Percentiles rank a stretch among this genome's conserved stretches.
Evolutionary conservation across 116 monocot species (phyloP).

Genomic region (Thalassia testudinum): DNA sequence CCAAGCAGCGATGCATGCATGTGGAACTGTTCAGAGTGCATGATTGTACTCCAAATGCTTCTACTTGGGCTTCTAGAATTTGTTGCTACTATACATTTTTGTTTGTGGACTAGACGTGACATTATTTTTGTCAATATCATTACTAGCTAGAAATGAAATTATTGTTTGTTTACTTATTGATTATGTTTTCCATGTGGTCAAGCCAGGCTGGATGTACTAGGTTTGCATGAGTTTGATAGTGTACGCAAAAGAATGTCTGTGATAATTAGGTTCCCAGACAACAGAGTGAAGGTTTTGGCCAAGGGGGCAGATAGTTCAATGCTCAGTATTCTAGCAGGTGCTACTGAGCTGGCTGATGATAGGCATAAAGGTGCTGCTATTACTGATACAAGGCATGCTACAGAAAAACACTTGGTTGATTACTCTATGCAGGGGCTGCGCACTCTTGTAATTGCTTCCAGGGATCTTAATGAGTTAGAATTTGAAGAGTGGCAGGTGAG

Average conservation of each 20-base stretch:
- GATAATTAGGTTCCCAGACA: slow-evolving; percentile 70
- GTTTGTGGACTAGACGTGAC: too few relatives aligned
- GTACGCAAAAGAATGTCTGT: slow-evolving; percentile 96
- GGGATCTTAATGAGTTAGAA: slow-evolving; percentile 49
- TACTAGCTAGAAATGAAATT: too few relatives aligned
- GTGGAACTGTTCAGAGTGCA: too few relatives aligned
- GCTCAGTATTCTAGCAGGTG: slow-evolving; percentile 29
- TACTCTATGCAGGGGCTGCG: slow-evolving; percentile 70
- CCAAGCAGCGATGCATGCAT: too few relatives aligned
- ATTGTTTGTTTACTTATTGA: not conserved
- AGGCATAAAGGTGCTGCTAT: too few relatives aligned
- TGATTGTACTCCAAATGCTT: too few relatives aligned
- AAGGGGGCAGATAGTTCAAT: slow-evolving; percentile 93
- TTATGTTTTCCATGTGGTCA: slow-evolving; percentile 3
- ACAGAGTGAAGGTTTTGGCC: slow-evolving; percentile 70
- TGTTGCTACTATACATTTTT: too few relatives aligned
- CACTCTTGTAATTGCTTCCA: slow-evolving; percentile 61
- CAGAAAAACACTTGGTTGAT: slow-evolving; percentile 44
- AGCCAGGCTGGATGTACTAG: slow-evolving; percentile 81
- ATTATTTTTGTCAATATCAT: too few relatives aligned
- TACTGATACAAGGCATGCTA: slow-evolving; percentile 28
- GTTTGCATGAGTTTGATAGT: slow-evolving; percentile 91
- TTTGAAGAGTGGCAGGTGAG: slow-evolving; percentile 61
- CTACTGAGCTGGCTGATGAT: slow-evolving; percentile 9
- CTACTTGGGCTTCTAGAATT: too few relatives aligned